These are phyloP conservation scores for Scutellaria barbata DNA, from an alignment of 257 asterid species.

Conservation along the genomic window DNA sequence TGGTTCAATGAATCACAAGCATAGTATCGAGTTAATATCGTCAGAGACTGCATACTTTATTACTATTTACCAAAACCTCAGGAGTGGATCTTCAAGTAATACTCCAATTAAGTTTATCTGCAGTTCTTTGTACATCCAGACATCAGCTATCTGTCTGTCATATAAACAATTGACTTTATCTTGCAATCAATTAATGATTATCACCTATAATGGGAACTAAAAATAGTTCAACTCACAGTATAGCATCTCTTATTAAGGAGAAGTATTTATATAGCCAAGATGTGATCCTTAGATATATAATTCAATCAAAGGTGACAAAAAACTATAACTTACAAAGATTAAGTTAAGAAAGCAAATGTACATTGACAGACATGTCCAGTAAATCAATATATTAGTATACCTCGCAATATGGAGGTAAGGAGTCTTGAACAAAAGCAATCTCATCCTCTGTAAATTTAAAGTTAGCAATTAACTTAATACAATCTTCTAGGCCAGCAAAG, in stretches of 20 bases:
- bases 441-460: constrained; percentile 80
- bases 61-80: constrained; percentile 1
- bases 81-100: neutral
- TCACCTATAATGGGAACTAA: neutral
- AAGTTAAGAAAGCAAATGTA: constrained; percentile 18
- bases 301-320: constrained; percentile 1
- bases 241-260: neutral
- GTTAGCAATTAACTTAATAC: constrained; percentile 85
- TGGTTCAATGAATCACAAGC: constrained; percentile 5
- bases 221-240: constrained; percentile 6
- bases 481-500: constrained; percentile 96
- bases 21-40: constrained; percentile 10
- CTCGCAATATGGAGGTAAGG: constrained; percentile 86
- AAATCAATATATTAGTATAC: constrained; percentile 44
- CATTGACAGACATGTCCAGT: neutral
- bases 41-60: neutral
- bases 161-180: neutral
- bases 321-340: neutral
- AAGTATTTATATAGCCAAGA: neutral
- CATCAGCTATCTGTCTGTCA: constrained; percentile 8
- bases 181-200: neutral
- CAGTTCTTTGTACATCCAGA: constrained; percentile 2
- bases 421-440: constrained; percentile 64
- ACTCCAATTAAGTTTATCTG: neutral
- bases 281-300: neutral